A percentile compares a stretch with the other conserved stretches of the same genome.
These are phyloP conservation scores for Penicillium bialowiezense DNA, from an alignment of 495 filamentous ascomycete species.

Conservation along the genomic window DNA sequence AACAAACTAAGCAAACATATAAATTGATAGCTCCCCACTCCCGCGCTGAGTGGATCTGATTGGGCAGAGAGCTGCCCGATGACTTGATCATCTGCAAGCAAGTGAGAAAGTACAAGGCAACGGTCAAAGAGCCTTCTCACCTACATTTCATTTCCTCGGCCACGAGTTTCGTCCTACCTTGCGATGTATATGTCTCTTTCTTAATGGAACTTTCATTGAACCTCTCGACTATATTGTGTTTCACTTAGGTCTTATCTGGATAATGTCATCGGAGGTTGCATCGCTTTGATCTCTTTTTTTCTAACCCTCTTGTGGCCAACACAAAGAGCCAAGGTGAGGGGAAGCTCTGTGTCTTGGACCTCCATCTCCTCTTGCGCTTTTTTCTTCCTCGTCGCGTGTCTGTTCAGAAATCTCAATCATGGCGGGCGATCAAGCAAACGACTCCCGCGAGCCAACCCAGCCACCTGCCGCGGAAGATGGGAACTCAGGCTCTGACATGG, in stretches of 20 bases:
- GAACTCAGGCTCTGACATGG: not conserved
- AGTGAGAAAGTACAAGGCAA: not conserved
- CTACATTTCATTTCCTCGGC: not conserved
- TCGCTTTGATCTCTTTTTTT: slow-evolving; percentile 5
- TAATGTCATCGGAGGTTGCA: slow-evolving; percentile 1
- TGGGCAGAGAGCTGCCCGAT: slow-evolving; percentile 9
- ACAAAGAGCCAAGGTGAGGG: not conserved
- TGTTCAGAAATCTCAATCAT: slow-evolving; percentile 11
- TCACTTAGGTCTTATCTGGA: slow-evolving; percentile 1
- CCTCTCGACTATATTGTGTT: not conserved
- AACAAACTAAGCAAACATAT: slow-evolving; percentile 5
- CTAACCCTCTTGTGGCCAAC: not conserved
- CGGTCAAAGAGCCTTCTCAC: slow-evolving; percentile 7
- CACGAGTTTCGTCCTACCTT: slow-evolving; percentile 6
- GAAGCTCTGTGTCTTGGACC: not conserved
- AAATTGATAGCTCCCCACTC: slow-evolving; percentile 13
- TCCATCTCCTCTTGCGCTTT: not conserved
- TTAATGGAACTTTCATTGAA: slow-evolving; percentile 1
- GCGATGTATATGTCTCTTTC: slow-evolving; percentile 5
- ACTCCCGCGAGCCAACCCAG: slow-evolving; percentile 11
- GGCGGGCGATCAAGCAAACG: slow-evolving; percentile 20
- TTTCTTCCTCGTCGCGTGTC: slow-evolving; percentile 3
- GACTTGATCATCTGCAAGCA: slow-evolving; percentile 7
- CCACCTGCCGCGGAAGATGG: slow-evolving; percentile 2
- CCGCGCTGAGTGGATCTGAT: slow-evolving; percentile 4